Base-by-base conservation (phyloP, 768 basidiomycete genomes). In the Krasilnikovozyma curviuscula region DNA sequence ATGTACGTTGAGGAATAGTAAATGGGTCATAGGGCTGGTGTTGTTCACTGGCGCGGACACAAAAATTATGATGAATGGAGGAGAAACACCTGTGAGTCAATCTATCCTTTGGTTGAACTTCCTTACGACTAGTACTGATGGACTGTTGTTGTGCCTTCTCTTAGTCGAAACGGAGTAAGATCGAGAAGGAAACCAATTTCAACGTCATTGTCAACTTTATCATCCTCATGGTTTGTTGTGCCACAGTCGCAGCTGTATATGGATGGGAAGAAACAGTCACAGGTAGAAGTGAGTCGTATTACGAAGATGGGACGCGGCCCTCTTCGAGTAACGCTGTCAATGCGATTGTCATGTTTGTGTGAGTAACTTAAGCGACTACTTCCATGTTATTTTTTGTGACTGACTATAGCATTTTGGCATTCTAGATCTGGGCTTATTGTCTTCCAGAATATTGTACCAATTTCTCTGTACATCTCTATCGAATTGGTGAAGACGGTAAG, bases 121-220 rank as follows among this genome's bases (percentile, higher is more conserved):
- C 18, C 35, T 37, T n/a, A 23, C 24, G 35, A 18, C 18, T 7
- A 18, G 4, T 37, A 23, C 29, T 27, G 4, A 3, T 18, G 24
- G 18, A 7, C 3, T 7, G 2, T 16, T 32, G 4, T 12, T 33
- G 27, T 45, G 54, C 88, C 89, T 18, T 79, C 78, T 13, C 86
- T 1, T 88, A 89, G 1, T 85, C 82, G n/a, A 97, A 97, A 61
- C 79, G 84, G 50, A 83, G 80, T 59, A 97, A 89, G 71, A 95
- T 97, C 60, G 88, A 95, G 68, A 82, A 77, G 67, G 91, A 97
- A 70, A 97, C 91, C 8, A 97, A 91, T 65, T 91, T 88, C 71
- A 97, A 95, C 60, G 91, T 95, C 55, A 68, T 89, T 43, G 81
- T 93, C 68, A 97, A 95, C 65, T 95, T 95, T 60, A 65, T 72